Conservation (phyloP, 2,329 filamentous ascomycete species). For the Neofusicoccum parvum region DNA sequence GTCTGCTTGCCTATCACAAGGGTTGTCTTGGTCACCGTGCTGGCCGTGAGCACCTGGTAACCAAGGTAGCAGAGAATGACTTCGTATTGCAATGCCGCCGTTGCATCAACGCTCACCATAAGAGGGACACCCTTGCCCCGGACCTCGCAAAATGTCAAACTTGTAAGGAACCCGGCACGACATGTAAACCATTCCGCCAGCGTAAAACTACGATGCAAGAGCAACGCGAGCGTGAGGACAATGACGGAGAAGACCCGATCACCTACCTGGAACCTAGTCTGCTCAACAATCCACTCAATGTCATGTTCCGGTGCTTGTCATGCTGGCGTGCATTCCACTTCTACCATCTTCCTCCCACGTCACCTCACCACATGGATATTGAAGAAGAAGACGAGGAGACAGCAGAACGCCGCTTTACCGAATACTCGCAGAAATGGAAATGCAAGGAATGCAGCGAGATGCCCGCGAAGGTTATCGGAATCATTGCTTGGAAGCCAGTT, state of each 20-base stretch:
- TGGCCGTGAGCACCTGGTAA: constrained; percentile 81
- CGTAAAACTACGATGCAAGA: constrained; percentile 78
- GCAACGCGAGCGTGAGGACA: constrained; percentile 78
- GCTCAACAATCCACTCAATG: constrained; percentile 73
- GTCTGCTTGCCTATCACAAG: constrained; percentile 81
- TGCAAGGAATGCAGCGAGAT: constrained; percentile 75
- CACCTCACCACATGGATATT: constrained; percentile 46
- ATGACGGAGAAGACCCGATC: constrained; percentile 76
- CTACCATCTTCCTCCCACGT: constrained; percentile 70
- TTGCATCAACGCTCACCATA: constrained; percentile 70
- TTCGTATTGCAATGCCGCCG: constrained; percentile 90
- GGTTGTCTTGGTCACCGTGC: constrained; percentile 75
- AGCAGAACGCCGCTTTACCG: constrained; percentile 64
- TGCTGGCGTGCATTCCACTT: constrained; percentile 84
- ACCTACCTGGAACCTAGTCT: constrained; percentile 62
- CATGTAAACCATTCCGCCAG: constrained; percentile 75
- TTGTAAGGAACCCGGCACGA: constrained; percentile 65
- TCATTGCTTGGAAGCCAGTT: constrained; percentile 85
- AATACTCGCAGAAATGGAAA: constrained; percentile 75
- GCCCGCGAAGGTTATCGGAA: constrained; percentile 68
- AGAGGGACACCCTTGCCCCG: constrained; percentile 71
- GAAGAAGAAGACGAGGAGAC: constrained; percentile 51
- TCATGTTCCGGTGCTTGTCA: constrained; percentile 79
- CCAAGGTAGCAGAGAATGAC: constrained; percentile 73
- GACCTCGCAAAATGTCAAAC: constrained; percentile 70